Evolutionary conservation across 129 eudicot species (phyloP).

Genomic region (Logfia minima): DNA sequence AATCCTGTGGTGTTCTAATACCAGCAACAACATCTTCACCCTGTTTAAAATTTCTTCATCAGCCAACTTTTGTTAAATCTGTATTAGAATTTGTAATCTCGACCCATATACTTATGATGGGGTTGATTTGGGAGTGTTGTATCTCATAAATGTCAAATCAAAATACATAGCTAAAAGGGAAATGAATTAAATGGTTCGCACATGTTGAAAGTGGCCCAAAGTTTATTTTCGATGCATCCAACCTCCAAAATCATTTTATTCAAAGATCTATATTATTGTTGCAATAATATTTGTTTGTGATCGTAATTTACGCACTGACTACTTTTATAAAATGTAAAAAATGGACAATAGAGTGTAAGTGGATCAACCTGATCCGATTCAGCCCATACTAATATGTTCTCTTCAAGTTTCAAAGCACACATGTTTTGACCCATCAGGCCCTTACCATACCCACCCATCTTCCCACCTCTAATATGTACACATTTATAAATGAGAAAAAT

Average conservation of each 20-base stretch:
- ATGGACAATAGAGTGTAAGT: not conserved
- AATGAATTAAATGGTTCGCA: not conserved
- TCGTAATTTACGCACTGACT: too few relatives aligned
- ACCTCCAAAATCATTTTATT: not conserved
- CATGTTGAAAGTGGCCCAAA: not conserved
- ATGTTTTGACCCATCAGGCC: not conserved
- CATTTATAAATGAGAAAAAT: not conserved
- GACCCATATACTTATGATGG: not conserved
- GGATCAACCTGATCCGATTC: not conserved
- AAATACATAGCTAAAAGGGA: not conserved
- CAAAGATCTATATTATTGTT: not conserved
- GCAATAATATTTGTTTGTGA: too few relatives aligned
- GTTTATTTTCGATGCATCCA: not conserved
- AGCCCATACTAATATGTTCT: not conserved
- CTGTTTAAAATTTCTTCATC: conserved; percentile 46
- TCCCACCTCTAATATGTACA: not conserved
- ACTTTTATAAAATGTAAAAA: not conserved
- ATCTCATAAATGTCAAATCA: not conserved
- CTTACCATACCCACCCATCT: not conserved
- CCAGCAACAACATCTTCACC: conserved; percentile 99
- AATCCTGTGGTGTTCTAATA: conserved; percentile 92
- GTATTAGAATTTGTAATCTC: not conserved
- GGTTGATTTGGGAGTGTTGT: not conserved
- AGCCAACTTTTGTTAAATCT: conserved; percentile 15
- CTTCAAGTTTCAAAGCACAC: not conserved